phyloP scores from a whole-genome alignment of 352 stramenopile genomes.

The Phytophthora kernoviae region DNA sequence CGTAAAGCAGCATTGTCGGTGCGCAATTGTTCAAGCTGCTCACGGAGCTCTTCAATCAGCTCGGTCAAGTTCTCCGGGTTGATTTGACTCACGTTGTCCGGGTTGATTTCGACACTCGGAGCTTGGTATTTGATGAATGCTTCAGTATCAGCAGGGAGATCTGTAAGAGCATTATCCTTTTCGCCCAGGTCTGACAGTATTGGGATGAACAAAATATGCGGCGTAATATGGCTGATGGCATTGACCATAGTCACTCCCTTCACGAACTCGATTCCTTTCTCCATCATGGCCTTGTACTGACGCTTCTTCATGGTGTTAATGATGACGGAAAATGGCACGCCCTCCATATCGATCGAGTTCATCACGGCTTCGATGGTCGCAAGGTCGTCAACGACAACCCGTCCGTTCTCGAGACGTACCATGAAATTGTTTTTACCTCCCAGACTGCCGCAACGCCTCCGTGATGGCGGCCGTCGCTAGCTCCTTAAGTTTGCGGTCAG shows the following conservation, averaged over 20 bases:
- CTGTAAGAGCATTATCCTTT: background rate
- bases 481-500: slow-evolving; percentile 9
- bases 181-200: background rate
- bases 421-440: slow-evolving; percentile 14
- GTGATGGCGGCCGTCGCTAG: slow-evolving; percentile 1
- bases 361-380: slow-evolving; percentile 12
- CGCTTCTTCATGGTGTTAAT: slow-evolving; percentile 11
- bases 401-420: slow-evolving; percentile 11
- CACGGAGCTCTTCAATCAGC: too few species aligned
- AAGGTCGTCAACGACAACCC: slow-evolving; percentile 13
- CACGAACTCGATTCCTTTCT: background rate
- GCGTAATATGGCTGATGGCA: slow-evolving; percentile 9
- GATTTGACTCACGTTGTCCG: too few species aligned
- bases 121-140: too few species aligned
- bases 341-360: slow-evolving; percentile 4
- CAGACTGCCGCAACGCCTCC: background rate
- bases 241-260: slow-evolving; percentile 3
- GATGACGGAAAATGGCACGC: slow-evolving; percentile 14
- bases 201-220: slow-evolving; percentile 11
- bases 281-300: slow-evolving; percentile 4
- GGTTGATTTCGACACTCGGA: too few species aligned
- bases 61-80: too few species aligned
- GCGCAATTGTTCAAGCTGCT: too few species aligned
- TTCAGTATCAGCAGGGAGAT: background rate
- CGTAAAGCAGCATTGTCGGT: too few species aligned